Percentiles rank a stretch among this genome's conserved stretches.
These are phyloP conservation scores for Immersiella caudata DNA, from an alignment of 495 filamentous ascomycete species.

Conservation along the genomic window DNA sequence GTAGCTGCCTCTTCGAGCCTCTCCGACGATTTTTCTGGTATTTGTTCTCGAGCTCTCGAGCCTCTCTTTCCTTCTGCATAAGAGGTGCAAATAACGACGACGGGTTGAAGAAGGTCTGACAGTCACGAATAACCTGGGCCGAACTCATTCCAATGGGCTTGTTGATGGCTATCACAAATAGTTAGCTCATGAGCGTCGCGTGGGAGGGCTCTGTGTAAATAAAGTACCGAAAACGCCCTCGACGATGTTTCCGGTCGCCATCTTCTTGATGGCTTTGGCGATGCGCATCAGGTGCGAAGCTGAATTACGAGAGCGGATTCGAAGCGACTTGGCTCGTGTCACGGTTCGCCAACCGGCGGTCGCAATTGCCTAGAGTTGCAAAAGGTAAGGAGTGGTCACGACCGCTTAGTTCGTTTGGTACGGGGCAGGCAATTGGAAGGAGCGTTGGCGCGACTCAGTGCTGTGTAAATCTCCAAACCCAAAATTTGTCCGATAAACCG, in stretches of 20 bases:
- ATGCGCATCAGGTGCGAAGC: constrained; percentile 31
- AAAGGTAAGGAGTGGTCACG: background rate
- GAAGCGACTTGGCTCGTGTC: background rate
- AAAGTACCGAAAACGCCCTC: constrained; percentile 74
- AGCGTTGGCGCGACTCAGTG: background rate
- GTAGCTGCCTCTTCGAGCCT: constrained; percentile 53
- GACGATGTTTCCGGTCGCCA: constrained; percentile 63
- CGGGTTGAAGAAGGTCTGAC: constrained; percentile 79
- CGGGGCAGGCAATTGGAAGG: background rate
- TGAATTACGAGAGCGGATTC: background rate
- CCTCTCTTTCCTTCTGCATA: constrained; percentile 60
- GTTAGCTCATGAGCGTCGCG: background rate
- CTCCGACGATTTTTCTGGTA: constrained; percentile 59
- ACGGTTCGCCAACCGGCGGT: background rate
- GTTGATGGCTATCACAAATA: constrained; percentile 70
- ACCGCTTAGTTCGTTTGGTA: background rate
- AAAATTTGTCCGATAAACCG: background rate
- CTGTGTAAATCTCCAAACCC: background rate
- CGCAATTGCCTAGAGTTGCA: background rate
- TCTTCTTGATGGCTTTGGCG: constrained; percentile 42
- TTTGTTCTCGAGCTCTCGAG: constrained; percentile 54
- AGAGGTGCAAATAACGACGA: constrained; percentile 76
- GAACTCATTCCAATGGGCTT: constrained; percentile 86
- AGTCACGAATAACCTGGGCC: constrained; percentile 81
- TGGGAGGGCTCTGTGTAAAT: background rate